Evolutionary conservation across 805 yeast species (phyloP).

Genomic region (Ogataea henricii): DNA sequence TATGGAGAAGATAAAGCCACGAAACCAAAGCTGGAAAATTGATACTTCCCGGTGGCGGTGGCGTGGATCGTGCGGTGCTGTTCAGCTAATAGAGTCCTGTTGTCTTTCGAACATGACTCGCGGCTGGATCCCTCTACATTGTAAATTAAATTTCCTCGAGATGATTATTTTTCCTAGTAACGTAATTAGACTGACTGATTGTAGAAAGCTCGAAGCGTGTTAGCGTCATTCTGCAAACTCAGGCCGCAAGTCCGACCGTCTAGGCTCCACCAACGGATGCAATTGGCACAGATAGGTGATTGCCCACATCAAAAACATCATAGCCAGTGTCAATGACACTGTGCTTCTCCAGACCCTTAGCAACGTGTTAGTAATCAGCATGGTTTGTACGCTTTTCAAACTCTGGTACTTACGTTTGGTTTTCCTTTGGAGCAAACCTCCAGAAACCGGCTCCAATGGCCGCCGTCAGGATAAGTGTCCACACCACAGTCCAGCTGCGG

Average conservation of each 20-base stretch:
- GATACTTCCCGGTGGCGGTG: conserved; percentile 30
- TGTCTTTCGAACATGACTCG: background rate
- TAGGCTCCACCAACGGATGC: conserved; percentile 90
- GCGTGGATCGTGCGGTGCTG: conserved; percentile 29
- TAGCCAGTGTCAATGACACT: conserved; percentile 66
- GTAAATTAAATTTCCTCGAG: background rate
- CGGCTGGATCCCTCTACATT: conserved; percentile 21
- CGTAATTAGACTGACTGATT: background rate
- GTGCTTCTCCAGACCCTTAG: conserved; percentile 70
- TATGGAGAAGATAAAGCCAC: conserved; percentile 36
- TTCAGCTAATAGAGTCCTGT: conserved; percentile 8
- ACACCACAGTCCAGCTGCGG: conserved; percentile 67
- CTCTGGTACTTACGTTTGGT: conserved; percentile 55
- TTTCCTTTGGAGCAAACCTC: conserved; percentile 83
- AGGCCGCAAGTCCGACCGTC: conserved; percentile 86
- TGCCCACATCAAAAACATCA: conserved; percentile 68
- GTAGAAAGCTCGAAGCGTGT: background rate
- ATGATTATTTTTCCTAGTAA: background rate
- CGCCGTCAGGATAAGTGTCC: conserved; percentile 59
- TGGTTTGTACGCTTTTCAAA: background rate
- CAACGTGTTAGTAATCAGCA: conserved; percentile 4
- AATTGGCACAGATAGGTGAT: conserved; percentile 84
- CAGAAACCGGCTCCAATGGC: conserved; percentile 69
- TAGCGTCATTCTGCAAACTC: conserved; percentile 53
- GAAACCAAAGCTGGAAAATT: conserved; percentile 21